Base-by-base conservation (phyloP, 352 stramenopile species). In the Globisporangium barbulae region DNA sequence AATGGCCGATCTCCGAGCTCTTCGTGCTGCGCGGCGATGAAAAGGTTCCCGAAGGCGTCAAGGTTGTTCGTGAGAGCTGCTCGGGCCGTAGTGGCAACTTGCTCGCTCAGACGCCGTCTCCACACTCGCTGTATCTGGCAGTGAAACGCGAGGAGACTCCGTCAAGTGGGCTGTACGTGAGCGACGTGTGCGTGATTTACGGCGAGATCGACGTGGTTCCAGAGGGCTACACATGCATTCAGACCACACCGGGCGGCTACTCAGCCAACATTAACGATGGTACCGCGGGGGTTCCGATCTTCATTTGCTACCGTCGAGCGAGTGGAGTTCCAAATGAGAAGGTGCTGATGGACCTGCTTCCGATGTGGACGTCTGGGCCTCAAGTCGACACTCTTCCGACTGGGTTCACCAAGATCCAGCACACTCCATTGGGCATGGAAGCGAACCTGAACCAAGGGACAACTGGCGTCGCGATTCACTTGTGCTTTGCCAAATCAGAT, bases 211-310 rank as follows among this genome's bases (percentile, higher is more conserved):
- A 96, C 59, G 77, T 82, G 17, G 68, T 95, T 5, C 88, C 88
- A 12, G 88, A 96, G 17, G 66, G 78, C 30, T 96, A 91, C 50
- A 88, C 66, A 22, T 93, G 79, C 60, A 75, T 96, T 6, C 50
- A 89, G 59, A 75, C 71, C 28, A 96, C 88, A n/a, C 79, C 84
- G 19, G 67, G 69, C 0, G 86, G 86, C 3, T 64, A 83, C 57
- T 91, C 83, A 4, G 88, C 86, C 2, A 96, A 96, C 60, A 69
- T 95, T 25, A 96, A 96, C 67, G 83, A 93, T 30, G 86, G 86
- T 1, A 91, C 83, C 1, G 52, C 68, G 7, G 88, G 83, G 10
- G 73, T 95, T 1, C 81, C 85, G 9, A 79, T 96, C 63, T 96
- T 93, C 54, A 75, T 96, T n/a, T 96, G 88, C 62, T 94, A 86